phyloP scores from a whole-genome alignment of 129 eudicot species.

The Deinandra increscens region DNA sequence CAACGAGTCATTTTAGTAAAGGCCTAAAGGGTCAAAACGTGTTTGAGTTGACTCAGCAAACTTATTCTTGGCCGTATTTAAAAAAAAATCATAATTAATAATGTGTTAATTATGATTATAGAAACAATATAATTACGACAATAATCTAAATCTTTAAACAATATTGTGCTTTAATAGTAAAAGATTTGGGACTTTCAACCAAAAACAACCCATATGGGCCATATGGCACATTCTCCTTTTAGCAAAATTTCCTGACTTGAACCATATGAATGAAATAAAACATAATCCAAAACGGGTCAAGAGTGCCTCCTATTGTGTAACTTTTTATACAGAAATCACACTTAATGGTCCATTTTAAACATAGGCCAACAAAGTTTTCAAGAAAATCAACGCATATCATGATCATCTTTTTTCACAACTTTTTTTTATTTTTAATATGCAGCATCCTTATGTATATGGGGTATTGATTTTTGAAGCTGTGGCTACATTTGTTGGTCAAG shows the following conservation, averaged over 20 bases:
- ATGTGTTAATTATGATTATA: neutral
- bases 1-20: neutral
- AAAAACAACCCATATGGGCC: too few species aligned
- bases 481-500: conserved; percentile 85
- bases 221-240: neutral
- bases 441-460: conserved; percentile 87
- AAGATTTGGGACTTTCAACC: neutral
- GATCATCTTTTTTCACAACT: neutral
- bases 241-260: neutral
- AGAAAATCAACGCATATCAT: conserved; percentile 9
- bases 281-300: neutral
- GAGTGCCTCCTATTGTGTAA: neutral
- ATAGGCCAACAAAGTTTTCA: conserved; percentile 6
- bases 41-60: neutral
- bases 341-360: neutral
- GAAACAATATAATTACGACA: neutral
- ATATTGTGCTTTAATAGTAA: neutral
- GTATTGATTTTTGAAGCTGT: conserved; percentile 83
- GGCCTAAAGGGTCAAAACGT: neutral
- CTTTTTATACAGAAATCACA: neutral
- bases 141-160: too few species aligned
- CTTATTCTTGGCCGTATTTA: neutral
- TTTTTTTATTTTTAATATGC: conserved; percentile 27
- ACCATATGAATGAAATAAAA: neutral
- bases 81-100: neutral